Base-by-base conservation (phyloP, 352 stramenopile genomes). In the Phytopythium kandeliae region DNA sequence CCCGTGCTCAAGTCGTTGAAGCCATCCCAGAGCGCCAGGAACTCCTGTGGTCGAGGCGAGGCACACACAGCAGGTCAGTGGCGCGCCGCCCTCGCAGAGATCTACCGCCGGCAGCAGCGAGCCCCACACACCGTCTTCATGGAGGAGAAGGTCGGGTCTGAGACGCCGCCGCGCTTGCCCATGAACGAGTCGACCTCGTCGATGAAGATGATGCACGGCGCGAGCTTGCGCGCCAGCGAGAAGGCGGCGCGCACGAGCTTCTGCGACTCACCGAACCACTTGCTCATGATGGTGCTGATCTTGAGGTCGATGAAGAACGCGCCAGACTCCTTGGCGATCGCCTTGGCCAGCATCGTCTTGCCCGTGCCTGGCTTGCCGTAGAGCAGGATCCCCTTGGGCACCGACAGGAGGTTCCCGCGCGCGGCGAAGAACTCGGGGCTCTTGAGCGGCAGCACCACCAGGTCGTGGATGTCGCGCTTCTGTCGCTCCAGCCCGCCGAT, bases 141-240 rank as follows among this genome's bases (percentile, higher is more conserved):
- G 17, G 76, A 90, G 8, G 79, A 81, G 26, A 92, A 83, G 33
- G 80, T 97, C 54, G 60, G 89, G 45, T 87, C 84, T 0, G 79
- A 88, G 8, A 74, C 68, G 11, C 82, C 81, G 43, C 81, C 73
- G 36, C 87, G 78, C 53, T 91, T 90, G 19, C 87, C 85, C 83
- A 96, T 93, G 69, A 96, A 96, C 45, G 83, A 93, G 60, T 97
- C 89, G 16, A 98, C 86, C 63, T 99, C 96, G 65, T 99, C 96
- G 46, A 99, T 98, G 62, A 99, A 99, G 51, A 99, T 97, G 62
- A 99, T 96, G 58, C 86, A 97, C 2, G 96, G 96, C 40, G 90
- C 81, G 37, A 99, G 75, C 70, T 99, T 99, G 36, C 81, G 69
- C 16, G 95, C 95, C 28, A 99, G 69, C 42, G 79, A 90, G 68